A percentile compares a stretch with the other conserved stretches of the same genome.
Conservation (phyloP, 2,329 filamentous ascomycete genomes). For the Fonsecaea erecta region DNA sequence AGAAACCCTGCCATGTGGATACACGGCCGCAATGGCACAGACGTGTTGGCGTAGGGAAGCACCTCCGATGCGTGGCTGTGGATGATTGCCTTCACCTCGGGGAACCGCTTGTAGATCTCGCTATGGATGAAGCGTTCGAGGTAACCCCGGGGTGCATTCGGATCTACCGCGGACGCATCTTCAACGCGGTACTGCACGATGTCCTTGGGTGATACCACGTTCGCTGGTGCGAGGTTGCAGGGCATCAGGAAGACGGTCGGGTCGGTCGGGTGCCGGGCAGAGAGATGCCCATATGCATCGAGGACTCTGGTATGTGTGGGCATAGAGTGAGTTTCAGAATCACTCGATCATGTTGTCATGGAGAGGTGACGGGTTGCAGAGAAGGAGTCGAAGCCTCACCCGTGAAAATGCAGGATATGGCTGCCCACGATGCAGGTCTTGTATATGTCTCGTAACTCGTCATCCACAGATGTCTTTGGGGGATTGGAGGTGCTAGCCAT, state of each 20-base stretch:
- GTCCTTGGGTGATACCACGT: constrained; percentile 51
- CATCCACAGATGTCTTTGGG: too few relatives aligned
- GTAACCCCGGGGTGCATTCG: constrained; percentile 47
- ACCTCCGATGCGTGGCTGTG: constrained; percentile 54
- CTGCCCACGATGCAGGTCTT: constrained; percentile 9
- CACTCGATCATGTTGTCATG: too few relatives aligned
- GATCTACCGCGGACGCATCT: constrained; percentile 50
- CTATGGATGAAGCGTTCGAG: constrained; percentile 55
- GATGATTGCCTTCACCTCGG: constrained; percentile 47
- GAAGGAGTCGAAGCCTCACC: constrained; percentile 2
- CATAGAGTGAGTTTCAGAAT: neutral
- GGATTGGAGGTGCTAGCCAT: too few relatives aligned
- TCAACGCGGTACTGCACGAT: constrained; percentile 54
- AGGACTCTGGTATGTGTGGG: constrained; percentile 17
- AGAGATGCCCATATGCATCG: constrained; percentile 62
- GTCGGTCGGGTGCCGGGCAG: constrained; percentile 56
- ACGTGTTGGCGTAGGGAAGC: constrained; percentile 46
- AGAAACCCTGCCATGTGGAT: constrained; percentile 54
- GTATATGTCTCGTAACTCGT: neutral
- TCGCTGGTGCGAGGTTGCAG: constrained; percentile 53
- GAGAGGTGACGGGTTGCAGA: too few relatives aligned
- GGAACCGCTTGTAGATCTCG: constrained; percentile 52
- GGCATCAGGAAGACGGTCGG: constrained; percentile 56
- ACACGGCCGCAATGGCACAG: constrained; percentile 48
- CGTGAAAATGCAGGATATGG: constrained; percentile 25